Evolutionary conservation across 176 grass and related monocot genomes (phyloP), one percentile per base, ranked within the genome.

Genomic region (Cocos nucifera): DNA sequence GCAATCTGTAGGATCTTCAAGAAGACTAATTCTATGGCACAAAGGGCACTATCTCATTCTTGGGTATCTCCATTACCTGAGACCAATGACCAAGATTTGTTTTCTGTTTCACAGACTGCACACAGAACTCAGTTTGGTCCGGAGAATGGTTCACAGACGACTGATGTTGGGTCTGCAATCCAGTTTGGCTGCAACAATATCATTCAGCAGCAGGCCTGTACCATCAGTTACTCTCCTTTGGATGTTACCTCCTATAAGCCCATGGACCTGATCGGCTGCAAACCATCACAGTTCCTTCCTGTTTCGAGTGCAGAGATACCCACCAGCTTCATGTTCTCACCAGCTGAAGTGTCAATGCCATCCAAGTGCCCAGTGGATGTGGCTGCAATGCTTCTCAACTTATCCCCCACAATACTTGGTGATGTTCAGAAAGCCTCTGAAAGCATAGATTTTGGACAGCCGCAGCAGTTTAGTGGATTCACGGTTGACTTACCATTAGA

Each of bases 1-100:
- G 88, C 88, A 17, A 98, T 98, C 39, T 98, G 94, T 57, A 88
- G 88, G 61, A 98, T 98, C 78, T 89, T 98, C 69, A 98, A 98
- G 82, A 98, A 93, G 65, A 98, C 73, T 20, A 98, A 80, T 64
- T 88, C 85, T 49, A 80, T 81, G 63, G 74, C 77, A 3, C 94
- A 98, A 18, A 89, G 94, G 69, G 74, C 74, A 8, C 73, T 98
- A 18, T 88, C 94, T 50, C 88, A 98, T 25, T 86, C 94, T 6
- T 84, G 85, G 81, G 74, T 93, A 6, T 80, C 81, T 54, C 73
- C 76, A 0, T 57, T 78, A 62, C 74, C 81, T 44, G 58, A 72
- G 66, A 67, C 59, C 62, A 98, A 80, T 17, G 73, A 75, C 30
- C 48, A 61, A 35, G 76, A 80, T 49, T 55, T 70, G 32, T 71